A percentile compares a stretch with the other conserved stretches of the same genome.
phyloP scores from a whole-genome alignment of 805 yeast genomes.

The Kodamaea lidongshanica region DNA sequence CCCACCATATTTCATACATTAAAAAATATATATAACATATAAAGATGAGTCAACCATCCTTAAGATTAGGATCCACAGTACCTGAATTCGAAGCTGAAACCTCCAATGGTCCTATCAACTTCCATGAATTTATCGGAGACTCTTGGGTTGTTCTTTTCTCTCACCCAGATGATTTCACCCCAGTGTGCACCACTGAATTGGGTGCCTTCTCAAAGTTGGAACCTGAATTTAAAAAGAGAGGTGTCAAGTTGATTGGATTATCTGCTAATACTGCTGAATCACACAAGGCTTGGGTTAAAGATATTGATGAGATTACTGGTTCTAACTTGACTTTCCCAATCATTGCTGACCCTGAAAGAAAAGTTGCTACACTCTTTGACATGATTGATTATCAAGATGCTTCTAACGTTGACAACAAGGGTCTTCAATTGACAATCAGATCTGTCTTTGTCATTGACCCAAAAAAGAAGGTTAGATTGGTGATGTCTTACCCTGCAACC shows the following conservation, averaged over 20 bases:
- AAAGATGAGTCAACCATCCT: conserved; percentile 16
- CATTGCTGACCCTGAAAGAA: conserved; percentile 80
- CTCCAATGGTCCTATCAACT: conserved; percentile 75
- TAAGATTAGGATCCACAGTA: conserved; percentile 75
- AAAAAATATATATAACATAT: too few relatives aligned
- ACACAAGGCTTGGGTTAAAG: conserved; percentile 84
- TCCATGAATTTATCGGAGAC: conserved; percentile 82
- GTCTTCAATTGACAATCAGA: conserved; percentile 82
- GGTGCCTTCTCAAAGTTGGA: conserved; percentile 89
- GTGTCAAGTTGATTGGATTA: conserved; percentile 82
- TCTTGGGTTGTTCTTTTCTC: conserved; percentile 86
- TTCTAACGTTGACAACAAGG: conserved; percentile 60
- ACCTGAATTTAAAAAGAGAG: conserved; percentile 81
- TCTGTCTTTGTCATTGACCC: conserved; percentile 92
- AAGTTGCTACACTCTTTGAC: conserved; percentile 77
- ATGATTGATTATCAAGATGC: conserved; percentile 85
- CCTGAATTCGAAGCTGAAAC: conserved; percentile 85
- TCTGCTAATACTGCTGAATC: conserved; percentile 78
- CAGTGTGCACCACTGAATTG: conserved; percentile 93
- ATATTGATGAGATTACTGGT: conserved; percentile 81
- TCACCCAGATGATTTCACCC: conserved; percentile 96
- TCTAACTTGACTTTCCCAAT: conserved; percentile 79
- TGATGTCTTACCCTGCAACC: conserved; percentile 86
- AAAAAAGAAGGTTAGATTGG: conserved; percentile 77
- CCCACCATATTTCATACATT: too few relatives aligned